Conservation (phyloP, 2,329 filamentous ascomycete genomes). For the Xylaria sp. region DNA sequence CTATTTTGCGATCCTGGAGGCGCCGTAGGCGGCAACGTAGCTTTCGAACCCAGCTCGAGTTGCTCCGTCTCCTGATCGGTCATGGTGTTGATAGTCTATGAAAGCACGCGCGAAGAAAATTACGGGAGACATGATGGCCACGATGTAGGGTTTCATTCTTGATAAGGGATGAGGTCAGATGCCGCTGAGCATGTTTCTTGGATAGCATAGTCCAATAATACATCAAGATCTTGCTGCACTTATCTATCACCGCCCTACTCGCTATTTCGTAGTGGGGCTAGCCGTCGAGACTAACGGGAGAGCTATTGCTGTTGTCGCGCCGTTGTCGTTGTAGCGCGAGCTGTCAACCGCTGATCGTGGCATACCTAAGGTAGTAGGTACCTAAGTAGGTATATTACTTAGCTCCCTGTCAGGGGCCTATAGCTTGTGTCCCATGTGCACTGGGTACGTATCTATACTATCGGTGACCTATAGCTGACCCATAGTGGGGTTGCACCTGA, state of each 20-base stretch:
- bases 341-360: background rate
- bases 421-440: too few relatives aligned
- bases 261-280: background rate
- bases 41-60: background rate
- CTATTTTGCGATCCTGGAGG: background rate
- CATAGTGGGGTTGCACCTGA: too few relatives aligned
- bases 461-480: too few relatives aligned
- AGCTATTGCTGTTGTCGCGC: background rate
- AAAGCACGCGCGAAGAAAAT: background rate
- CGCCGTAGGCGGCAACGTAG: background rate
- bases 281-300: background rate
- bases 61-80: background rate
- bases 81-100: background rate
- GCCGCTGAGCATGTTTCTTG: background rate
- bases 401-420: too few relatives aligned
- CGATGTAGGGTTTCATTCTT: background rate
- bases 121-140: background rate
- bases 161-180: background rate
- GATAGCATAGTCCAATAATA: background rate
- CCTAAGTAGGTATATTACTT: too few relatives aligned
- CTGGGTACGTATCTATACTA: too few relatives aligned
- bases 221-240: background rate
- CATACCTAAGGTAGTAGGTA: too few relatives aligned
- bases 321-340: background rate
- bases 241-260: slow-evolving; percentile 1